Evolutionary conservation across 352 stramenopile genomes (phyloP), one percentile per base, ranked within the genome.

Genomic region (Globisporangium nagaii): DNA sequence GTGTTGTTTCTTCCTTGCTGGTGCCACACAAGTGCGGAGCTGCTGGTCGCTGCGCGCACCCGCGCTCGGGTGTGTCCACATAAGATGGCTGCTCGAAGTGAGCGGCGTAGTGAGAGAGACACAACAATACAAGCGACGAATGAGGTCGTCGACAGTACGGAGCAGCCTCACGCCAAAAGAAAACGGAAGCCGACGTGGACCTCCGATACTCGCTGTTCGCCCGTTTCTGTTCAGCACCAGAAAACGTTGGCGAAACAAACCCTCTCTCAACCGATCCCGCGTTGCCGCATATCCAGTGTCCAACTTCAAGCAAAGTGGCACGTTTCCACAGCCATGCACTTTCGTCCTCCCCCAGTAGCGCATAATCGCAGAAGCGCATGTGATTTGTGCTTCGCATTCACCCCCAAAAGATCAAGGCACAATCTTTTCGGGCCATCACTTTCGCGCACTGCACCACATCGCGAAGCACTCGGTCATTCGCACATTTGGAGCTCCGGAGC

Each of bases 141-240:
- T n/a, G n/a, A n/a, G n/a, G n/a, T n/a, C 19, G 4, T 8, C 1
- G 15, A 25, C 37, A 27, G 37, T 43, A 43, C 36, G 10, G 7
- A 25, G 17, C 7, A 11, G 17, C 10, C 5, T 49, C 43, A 49
- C 43, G 43, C 9, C 9, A 27, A 49, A 35, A 49, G 25, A 8
- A 49, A 49, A 36, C 43, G 34, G 25, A 49, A 49, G 17, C 25
- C 43, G 43, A 49, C 43, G 43, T 49, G 43, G 22, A 35, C 43
- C 27, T 49, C 25, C 6, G 25, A 25, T n/a, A 15, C 36, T 17
- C 42, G n/a, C n/a, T n/a, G n/a, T n/a, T n/a, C n/a, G n/a, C n/a
- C 27, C 43, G 10, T 35, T 49, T 25, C 12, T 36, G 8, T 32
- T 36, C 43, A n/a, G 6, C 17, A 36, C 7, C 17, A 12, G 3